A percentile compares a stretch with the other conserved stretches of the same genome.
Conservation (phyloP, 2,329 filamentous ascomycete species). For the Chrysoporthe deuterocubensis region DNA sequence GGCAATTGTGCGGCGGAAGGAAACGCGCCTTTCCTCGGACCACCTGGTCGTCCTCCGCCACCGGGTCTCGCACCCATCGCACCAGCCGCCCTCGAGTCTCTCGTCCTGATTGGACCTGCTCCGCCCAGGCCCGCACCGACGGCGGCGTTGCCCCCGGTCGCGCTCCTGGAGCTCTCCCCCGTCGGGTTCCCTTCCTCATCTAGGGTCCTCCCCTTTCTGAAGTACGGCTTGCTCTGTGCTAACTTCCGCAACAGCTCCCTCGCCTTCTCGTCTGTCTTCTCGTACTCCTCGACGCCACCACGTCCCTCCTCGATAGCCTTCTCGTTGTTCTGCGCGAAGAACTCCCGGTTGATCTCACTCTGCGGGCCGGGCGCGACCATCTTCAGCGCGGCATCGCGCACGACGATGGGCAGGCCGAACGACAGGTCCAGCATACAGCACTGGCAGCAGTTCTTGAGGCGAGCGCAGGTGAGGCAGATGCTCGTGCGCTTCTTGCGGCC, state of each 20-base stretch:
- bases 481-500: constrained; percentile 91
- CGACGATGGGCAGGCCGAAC: constrained; percentile 91
- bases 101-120: constrained; percentile 79
- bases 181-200: constrained; percentile 58
- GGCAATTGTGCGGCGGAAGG: constrained; percentile 75
- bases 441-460: constrained; percentile 98
- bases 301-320: constrained; percentile 91
- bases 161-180: constrained; percentile 43
- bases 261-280: constrained; percentile 96
- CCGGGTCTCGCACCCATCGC: constrained; percentile 52
- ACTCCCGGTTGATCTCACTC: constrained; percentile 93
- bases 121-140: constrained; percentile 63
- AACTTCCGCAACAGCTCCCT: constrained; percentile 82
- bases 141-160: constrained; percentile 50
- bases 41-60: constrained; percentile 41
- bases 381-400: constrained; percentile 94
- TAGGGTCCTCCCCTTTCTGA: constrained; percentile 81
- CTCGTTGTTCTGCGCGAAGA: constrained; percentile 97
- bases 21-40: constrained; percentile 61
- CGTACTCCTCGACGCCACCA: constrained; percentile 84
- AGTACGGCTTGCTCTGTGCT: constrained; percentile 93
- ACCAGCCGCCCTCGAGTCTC: constrained; percentile 60
- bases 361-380: constrained; percentile 95
- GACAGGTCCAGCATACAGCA: constrained; percentile 98
- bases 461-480: constrained; percentile 94